Evolutionary conservation across 2,329 filamentous ascomycete species (phyloP), one percentile per base, ranked within the genome.

Genomic region (Exophiala lecanii-corni): DNA sequence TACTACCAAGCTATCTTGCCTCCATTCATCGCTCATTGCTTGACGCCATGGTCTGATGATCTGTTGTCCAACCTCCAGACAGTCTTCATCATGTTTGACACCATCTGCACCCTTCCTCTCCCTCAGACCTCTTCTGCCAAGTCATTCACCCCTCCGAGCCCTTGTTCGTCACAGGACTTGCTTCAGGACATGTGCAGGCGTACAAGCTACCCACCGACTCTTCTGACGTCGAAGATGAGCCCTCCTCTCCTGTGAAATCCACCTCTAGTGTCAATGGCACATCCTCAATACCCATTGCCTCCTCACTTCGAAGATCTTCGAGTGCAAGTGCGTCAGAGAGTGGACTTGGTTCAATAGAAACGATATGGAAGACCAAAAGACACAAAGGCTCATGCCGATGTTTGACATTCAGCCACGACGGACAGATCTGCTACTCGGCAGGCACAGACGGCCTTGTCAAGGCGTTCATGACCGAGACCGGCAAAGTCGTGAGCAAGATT

Each of bases 341-440:
- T 56, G 88, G 87, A 9, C 84, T 77, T 50, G 84, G 82, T 32
- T 79, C 82, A 43, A 85, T 97, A 50, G 85, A 89, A 55, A 87
- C 83, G 0, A 70, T 82, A 47, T 98, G 92, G 92, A 78, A 79
- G 57, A 97, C 92, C 4, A 76, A 82, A 55, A 77, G 92, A 49
- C 92, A 98, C 69, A 94, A 95, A 71, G 91, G 89, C 9, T 96
- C 89, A 73, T 97, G 91, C 62, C 78, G 92, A 40, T 82, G 80
- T 47, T 69, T 97, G 42, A 80, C 76, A 3, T 97, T 89, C 66
- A 83, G 81, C 52, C 66, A 79, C 44, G 89, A 96, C 62, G 92
- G 91, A 12, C 70, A 78, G 53, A 74, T 82, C 72, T 66, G 74
- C 68, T 81, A 73, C 54, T 75, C 71, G 15, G 71, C 76, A 3